Evolutionary conservation across 1,284 basidiomycete species (phyloP).

Genomic region (Thecaphora thlaspeos): DNA sequence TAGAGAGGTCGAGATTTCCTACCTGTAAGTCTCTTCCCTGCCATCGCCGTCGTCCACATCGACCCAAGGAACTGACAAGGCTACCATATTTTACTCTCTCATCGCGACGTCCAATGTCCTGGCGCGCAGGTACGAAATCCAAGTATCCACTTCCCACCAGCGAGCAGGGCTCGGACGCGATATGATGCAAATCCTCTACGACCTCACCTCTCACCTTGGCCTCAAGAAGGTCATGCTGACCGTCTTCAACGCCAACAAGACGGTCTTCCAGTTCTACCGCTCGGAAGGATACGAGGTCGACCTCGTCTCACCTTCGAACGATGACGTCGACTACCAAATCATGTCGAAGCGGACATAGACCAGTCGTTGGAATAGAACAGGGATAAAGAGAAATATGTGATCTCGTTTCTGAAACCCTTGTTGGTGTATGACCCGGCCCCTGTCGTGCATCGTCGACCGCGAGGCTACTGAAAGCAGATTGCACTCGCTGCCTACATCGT

Average conservation of each 20-base stretch:
- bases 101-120: too few relatives aligned
- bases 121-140: conserved; percentile 19
- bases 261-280: conserved; percentile 18
- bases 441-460: too few relatives aligned
- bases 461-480: too few relatives aligned
- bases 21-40: conserved; percentile 11
- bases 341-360: conserved; percentile 13
- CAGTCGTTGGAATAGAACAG: not conserved
- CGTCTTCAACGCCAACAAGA: conserved; percentile 27
- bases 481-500: too few relatives aligned
- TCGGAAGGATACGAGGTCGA: conserved; percentile 56
- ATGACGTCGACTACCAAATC: conserved; percentile 20
- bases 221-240: conserved; percentile 32
- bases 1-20: conserved; percentile 20
- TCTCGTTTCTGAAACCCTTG: too few relatives aligned
- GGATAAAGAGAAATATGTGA: too few relatives aligned
- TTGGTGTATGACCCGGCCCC: too few relatives aligned
- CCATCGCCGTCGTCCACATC: too few relatives aligned
- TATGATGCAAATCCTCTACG: conserved; percentile 14
- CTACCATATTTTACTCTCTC: too few relatives aligned
- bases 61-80: too few relatives aligned
- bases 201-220: conserved; percentile 1
- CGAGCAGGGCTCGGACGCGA: conserved; percentile 20
- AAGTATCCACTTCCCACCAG: conserved; percentile 14
- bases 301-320: conserved; percentile 57